These are phyloP conservation scores for Cercospora sp. DNA, from an alignment of 2,329 filamentous ascomycete species.

Conservation along the genomic window DNA sequence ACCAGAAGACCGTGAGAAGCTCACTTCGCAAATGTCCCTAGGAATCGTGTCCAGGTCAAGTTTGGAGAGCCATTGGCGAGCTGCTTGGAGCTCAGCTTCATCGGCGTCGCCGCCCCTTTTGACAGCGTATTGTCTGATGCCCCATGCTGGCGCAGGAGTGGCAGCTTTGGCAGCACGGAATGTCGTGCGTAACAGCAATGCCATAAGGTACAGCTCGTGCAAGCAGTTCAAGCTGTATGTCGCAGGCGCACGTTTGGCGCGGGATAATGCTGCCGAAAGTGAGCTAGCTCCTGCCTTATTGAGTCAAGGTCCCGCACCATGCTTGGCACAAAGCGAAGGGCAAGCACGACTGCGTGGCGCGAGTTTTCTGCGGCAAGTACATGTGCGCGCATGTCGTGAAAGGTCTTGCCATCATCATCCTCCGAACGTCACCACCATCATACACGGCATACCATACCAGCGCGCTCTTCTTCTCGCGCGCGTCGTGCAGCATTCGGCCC, in stretches of 20 bases:
- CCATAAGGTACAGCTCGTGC: background rate
- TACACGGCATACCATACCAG: background rate
- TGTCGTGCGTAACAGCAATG: background rate
- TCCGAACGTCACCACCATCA: background rate
- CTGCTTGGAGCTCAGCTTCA: constrained; percentile 39
- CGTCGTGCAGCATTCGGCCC: background rate
- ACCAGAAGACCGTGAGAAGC: constrained; percentile 64
- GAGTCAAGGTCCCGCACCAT: background rate
- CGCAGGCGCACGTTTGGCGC: background rate
- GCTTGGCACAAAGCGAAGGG: constrained; percentile 4
- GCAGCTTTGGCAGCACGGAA: background rate
- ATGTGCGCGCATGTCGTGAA: background rate
- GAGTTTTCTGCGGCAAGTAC: background rate
- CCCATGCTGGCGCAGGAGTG: background rate
- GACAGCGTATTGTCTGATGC: constrained; percentile 19
- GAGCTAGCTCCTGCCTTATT: background rate
- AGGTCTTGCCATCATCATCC: background rate
- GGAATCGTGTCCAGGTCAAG: constrained; percentile 58
- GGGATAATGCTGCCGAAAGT: background rate
- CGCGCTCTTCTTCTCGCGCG: background rate
- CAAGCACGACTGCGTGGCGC: constrained; percentile 2
- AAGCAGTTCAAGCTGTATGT: background rate
- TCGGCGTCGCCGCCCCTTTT: constrained; percentile 23
- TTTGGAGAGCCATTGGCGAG: constrained; percentile 58
- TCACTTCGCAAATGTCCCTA: constrained; percentile 57